Percentiles rank a stretch among this genome's conserved stretches.
Conservation (phyloP, 2,329 filamentous ascomycete genomes). For the Neocucurbitaria cava region DNA sequence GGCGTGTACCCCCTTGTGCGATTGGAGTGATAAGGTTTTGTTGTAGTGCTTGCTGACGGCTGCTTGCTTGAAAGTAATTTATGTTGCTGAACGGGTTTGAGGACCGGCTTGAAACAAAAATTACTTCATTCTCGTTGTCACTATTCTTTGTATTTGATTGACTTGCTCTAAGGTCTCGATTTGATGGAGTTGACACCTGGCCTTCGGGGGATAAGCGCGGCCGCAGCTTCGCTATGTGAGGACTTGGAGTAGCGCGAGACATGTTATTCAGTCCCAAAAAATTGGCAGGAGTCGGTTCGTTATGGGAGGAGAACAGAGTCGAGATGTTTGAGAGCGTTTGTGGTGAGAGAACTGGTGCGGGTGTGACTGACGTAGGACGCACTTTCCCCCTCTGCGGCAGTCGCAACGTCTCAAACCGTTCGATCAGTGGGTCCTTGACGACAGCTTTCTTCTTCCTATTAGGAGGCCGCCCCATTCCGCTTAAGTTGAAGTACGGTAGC, state of each 20-base stretch:
- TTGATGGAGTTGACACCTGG: neutral
- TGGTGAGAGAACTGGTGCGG: neutral
- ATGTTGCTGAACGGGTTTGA: neutral
- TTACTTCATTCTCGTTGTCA: neutral
- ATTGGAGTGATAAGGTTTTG: neutral
- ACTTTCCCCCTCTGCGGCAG: neutral
- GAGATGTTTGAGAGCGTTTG: neutral
- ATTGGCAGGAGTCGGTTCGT: neutral
- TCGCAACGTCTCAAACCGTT: constrained; percentile 2
- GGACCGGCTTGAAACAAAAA: neutral
- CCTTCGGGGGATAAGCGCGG: neutral
- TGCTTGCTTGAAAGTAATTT: constrained; percentile 4
- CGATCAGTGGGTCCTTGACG: constrained; percentile 2
- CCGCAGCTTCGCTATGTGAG: neutral
- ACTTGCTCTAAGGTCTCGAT: too few relatives aligned
- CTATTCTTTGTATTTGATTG: neutral
- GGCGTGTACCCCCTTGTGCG: neutral
- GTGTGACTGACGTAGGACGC: neutral
- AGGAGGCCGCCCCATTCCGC: too few relatives aligned
- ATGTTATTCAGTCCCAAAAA: constrained; percentile 1
- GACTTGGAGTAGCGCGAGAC: neutral
- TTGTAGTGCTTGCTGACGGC: neutral
- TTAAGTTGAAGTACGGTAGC: neutral
- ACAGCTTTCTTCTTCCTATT: too few relatives aligned
- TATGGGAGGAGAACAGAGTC: neutral